Percentiles rank a stretch among this genome's conserved stretches.
Evolutionary conservation across 2,329 filamentous ascomycete genomes (phyloP).

Genomic region (Bipolaris oryzae): DNA sequence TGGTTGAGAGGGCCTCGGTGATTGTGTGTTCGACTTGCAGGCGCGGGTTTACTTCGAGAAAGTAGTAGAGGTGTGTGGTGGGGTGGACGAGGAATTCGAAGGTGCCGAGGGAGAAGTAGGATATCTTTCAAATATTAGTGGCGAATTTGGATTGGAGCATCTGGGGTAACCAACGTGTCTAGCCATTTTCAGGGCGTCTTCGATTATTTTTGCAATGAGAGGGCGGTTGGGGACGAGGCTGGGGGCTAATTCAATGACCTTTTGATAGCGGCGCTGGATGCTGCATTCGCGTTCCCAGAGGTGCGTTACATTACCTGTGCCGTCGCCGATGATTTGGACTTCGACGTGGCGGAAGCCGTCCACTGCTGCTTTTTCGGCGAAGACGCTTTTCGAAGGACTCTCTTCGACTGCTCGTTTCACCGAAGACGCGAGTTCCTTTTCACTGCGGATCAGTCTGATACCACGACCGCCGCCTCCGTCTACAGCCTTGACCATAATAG

Average conservation of each 20-base stretch:
- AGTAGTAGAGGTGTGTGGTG: slow-evolving; percentile 58
- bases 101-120: slow-evolving; percentile 65
- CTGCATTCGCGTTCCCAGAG: slow-evolving; percentile 67
- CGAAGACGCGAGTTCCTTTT: slow-evolving; percentile 53
- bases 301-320: slow-evolving; percentile 58
- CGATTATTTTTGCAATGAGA: slow-evolving; percentile 58
- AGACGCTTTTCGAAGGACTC: slow-evolving; percentile 63
- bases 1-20: slow-evolving; percentile 60
- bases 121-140: slow-evolving; percentile 48
- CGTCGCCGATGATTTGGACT: slow-evolving; percentile 65
- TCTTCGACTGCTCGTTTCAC: slow-evolving; percentile 62
- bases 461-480: slow-evolving; percentile 67
- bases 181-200: slow-evolving; percentile 61
- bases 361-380: slow-evolving; percentile 67
- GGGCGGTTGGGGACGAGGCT: slow-evolving; percentile 56
- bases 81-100: slow-evolving; percentile 68
- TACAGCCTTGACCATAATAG: slow-evolving; percentile 68
- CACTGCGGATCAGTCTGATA: slow-evolving; percentile 59
- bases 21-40: slow-evolving; percentile 68
- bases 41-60: slow-evolving; percentile 66
- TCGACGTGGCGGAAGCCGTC: slow-evolving; percentile 67
- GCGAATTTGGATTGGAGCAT: not conserved
- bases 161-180: slow-evolving; percentile 43
- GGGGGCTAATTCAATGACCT: slow-evolving; percentile 65
- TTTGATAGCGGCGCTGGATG: slow-evolving; percentile 66